These are phyloP conservation scores for Candida pseudofarinosa DNA, from an alignment of 805 yeast genomes.

Conservation along the genomic window DNA sequence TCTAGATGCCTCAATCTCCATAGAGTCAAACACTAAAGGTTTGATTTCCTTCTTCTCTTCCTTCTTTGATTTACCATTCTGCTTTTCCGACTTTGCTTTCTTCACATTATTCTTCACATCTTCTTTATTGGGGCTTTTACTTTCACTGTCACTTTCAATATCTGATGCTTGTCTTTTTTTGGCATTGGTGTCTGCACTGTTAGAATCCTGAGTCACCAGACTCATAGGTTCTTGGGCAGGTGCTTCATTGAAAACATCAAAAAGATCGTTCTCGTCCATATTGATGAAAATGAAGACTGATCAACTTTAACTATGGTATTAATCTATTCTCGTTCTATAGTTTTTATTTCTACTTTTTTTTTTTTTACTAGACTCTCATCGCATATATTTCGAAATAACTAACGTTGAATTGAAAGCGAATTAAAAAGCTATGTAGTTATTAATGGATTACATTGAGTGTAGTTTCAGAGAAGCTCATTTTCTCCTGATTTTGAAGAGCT, in stretches of 20 bases:
- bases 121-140: neutral
- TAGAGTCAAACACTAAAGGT: constrained; percentile 80
- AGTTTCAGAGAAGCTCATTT: neutral
- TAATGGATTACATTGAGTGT: neutral
- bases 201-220: neutral
- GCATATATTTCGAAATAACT: neutral
- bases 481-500: constrained; percentile 19
- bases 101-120: constrained; percentile 17
- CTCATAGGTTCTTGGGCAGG: constrained; percentile 33
- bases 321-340: too few species aligned
- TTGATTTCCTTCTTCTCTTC: constrained; percentile 43
- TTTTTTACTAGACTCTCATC: neutral
- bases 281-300: too few species aligned
- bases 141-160: constrained; percentile 16
- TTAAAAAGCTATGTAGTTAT: neutral
- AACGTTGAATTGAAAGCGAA: neutral
- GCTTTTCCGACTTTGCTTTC: constrained; percentile 7
- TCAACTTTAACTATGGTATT: too few species aligned
- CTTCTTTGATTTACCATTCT: constrained; percentile 15
- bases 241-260: constrained; percentile 59
- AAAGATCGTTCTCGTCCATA: constrained; percentile 51
- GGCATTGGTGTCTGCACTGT: constrained; percentile 2
- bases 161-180: constrained; percentile 13
- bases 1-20: constrained; percentile 85
- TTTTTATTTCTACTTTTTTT: too few species aligned